phyloP scores from a whole-genome alignment of 2,329 filamentous ascomycete species.

The Lithohypha guttulata region DNA sequence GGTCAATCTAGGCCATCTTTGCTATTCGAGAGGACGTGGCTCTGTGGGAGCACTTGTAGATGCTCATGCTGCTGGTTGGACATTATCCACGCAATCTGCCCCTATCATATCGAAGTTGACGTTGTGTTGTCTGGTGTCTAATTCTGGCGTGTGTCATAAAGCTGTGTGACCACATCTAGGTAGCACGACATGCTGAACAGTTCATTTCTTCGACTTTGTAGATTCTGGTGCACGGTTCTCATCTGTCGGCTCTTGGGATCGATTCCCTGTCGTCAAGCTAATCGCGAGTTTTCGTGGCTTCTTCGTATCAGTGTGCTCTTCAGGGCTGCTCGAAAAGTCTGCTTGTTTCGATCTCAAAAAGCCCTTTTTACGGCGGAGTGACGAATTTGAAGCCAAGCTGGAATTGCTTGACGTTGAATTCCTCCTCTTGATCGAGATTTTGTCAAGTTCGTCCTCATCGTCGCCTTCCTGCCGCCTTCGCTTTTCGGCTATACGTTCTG shows the following conservation, averaged over 20 bases:
- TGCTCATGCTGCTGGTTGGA: too few species aligned
- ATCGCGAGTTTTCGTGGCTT: conserved; percentile 21
- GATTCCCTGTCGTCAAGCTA: conserved; percentile 17
- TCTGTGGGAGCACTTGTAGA: too few species aligned
- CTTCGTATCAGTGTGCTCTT: conserved; percentile 15
- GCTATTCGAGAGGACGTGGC: too few species aligned
- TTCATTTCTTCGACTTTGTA: background rate
- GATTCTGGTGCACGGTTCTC: conserved; percentile 1
- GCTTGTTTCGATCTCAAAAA: conserved; percentile 21
- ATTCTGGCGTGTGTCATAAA: too few species aligned
- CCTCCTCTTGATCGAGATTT: conserved; percentile 51
- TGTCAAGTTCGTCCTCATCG: conserved; percentile 83
- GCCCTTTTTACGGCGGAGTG: conserved; percentile 16
- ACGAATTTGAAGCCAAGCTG: conserved; percentile 14
- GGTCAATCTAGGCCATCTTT: too few species aligned
- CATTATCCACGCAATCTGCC: too few species aligned
- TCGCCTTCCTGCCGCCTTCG: conserved; percentile 67
- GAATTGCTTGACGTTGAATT: conserved; percentile 32
- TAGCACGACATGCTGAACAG: too few species aligned
- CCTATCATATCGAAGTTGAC: too few species aligned
- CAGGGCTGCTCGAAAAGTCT: conserved; percentile 10
- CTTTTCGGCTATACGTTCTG: conserved; percentile 77
- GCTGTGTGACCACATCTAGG: too few species aligned
- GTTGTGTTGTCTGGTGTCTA: too few species aligned
- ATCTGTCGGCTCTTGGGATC: conserved; percentile 10